Base-by-base conservation (phyloP, 2,329 filamentous ascomycete genomes). In the Xylariaceae sp. region DNA sequence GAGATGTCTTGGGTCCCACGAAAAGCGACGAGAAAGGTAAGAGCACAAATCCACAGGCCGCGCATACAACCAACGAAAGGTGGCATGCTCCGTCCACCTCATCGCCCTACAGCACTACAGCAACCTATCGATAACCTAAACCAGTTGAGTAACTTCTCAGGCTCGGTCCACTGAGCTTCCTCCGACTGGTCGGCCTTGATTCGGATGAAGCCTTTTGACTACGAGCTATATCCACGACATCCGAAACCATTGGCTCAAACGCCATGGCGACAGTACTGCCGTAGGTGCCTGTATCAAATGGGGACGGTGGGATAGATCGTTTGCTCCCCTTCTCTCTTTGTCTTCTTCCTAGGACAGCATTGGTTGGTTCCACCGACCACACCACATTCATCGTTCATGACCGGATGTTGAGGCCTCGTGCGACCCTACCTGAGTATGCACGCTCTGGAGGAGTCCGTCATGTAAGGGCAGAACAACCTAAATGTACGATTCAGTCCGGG, bases 401-500 rank as follows among this genome's bases (percentile, higher is more conserved):
- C 51, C 55, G 53, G 49, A 52, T 53, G 50, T 29, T 52, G 48
- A 51, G 55, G 46, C 53, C 57, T 54, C 54, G 56, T 61, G 57
- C 54, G 39, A 56, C 51, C 31, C 39, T 42, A n/a, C n/a, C n/a
- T n/a, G n/a, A n/a, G n/a, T n/a, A 45, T 53, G 51, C 48, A 47
- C 49, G 48, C 53, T 48, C 32, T 11, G 22, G 30, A 13, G 37
- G n/a, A 40, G 30, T 34, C 41, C 37, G 34, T 39, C 43, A 41
- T 45, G 38, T 42, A 46, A 43, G 42, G 22, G 11, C 22, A 6
- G 22, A 26, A 11, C 22, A 11, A 26, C 11, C 22, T 26, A 11
- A 26, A 26, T 11, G 22, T 11, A 6, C 11, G 22, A 6, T 26
- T 6, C 11, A 11, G 11, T 6, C 22, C 22, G 22, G 6, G 11